Evolutionary conservation across 139 green algal species (phyloP).

Genomic region (Volvox africanus): DNA sequence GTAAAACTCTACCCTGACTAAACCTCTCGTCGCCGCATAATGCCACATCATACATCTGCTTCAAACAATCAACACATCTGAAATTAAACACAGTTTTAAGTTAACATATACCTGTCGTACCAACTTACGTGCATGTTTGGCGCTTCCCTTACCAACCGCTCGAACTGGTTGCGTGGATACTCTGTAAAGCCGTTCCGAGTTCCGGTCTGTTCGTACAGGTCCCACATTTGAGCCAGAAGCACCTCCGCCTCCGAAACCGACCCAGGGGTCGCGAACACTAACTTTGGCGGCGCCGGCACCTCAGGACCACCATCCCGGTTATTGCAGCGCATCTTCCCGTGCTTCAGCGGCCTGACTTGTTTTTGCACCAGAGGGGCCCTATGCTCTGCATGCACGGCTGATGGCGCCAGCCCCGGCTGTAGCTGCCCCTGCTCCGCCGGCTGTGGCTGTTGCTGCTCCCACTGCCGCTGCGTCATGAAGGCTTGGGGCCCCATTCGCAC

Average conservation of each 20-base stretch:
- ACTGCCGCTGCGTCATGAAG: background rate
- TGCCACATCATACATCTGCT: too few relatives aligned
- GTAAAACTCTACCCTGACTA: too few relatives aligned
- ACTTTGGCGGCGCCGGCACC: background rate
- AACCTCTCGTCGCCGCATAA: too few relatives aligned
- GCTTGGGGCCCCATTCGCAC: background rate
- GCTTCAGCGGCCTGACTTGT: background rate
- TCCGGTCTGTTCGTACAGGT: conserved; percentile 36
- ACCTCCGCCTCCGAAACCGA: conserved; percentile 10
- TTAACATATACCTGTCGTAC: background rate
- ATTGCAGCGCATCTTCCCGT: conserved; percentile 2
- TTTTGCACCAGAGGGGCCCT: background rate
- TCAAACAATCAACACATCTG: too few relatives aligned
- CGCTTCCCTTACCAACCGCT: conserved; percentile 2
- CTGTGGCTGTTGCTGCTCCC: background rate
- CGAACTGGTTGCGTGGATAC: background rate
- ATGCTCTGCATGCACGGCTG: background rate
- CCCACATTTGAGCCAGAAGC: conserved; percentile 23
- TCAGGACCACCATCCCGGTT: background rate
- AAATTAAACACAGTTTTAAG: too few relatives aligned
- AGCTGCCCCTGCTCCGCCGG: background rate
- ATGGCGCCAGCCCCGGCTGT: background rate
- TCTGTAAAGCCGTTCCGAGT: conserved; percentile 29
- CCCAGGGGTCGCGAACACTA: background rate
- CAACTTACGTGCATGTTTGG: conserved; percentile 13